phyloP scores from a whole-genome alignment of 73 alveolate species.

The Paramecium sexaurelia region DNA sequence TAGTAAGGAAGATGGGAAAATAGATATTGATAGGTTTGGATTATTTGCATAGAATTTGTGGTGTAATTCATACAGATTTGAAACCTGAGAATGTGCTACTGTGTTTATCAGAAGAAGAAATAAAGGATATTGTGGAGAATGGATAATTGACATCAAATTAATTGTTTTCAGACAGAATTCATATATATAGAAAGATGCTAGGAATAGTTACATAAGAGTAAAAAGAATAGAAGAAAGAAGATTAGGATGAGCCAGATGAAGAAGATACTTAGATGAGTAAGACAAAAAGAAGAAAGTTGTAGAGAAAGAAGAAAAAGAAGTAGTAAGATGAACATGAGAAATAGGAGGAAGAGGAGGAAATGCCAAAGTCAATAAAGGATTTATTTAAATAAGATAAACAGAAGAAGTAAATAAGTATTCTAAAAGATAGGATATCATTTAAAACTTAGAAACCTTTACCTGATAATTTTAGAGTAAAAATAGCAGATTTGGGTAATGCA shows the following conservation, averaged over 20 bases:
- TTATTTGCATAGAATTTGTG: constrained; percentile 95
- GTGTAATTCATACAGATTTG: constrained; percentile 96
- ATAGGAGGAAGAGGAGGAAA: not conserved
- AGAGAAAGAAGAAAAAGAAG: constrained; percentile 63
- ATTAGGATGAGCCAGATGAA: not conserved
- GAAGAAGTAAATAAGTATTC: not conserved
- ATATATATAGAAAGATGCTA: constrained; percentile 48
- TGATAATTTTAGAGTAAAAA: constrained; percentile 80
- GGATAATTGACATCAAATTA: constrained; percentile 60
- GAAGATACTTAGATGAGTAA: constrained; percentile 24
- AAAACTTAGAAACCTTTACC: constrained; percentile 31
- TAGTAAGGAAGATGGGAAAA: constrained; percentile 85
- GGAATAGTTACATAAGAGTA: constrained; percentile 27
- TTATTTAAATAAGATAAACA: constrained; percentile 53
- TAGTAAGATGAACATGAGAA: constrained; percentile 38
- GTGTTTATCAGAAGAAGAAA: constrained; percentile 84
- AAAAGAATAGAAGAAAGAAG: not conserved
- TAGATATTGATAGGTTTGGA: constrained; percentile 97
- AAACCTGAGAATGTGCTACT: constrained; percentile 97
- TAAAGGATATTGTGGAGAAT: constrained; percentile 77
- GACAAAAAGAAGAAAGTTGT: constrained; percentile 55
- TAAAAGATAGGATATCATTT: constrained; percentile 54
- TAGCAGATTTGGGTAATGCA: constrained; percentile 97
- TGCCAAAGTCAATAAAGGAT: constrained; percentile 42
- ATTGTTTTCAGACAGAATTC: constrained; percentile 54